Percentiles rank a stretch among this genome's conserved stretches.
Evolutionary conservation across 768 basidiomycete genomes (phyloP).

Genomic region (Austroboletus eburneus): DNA sequence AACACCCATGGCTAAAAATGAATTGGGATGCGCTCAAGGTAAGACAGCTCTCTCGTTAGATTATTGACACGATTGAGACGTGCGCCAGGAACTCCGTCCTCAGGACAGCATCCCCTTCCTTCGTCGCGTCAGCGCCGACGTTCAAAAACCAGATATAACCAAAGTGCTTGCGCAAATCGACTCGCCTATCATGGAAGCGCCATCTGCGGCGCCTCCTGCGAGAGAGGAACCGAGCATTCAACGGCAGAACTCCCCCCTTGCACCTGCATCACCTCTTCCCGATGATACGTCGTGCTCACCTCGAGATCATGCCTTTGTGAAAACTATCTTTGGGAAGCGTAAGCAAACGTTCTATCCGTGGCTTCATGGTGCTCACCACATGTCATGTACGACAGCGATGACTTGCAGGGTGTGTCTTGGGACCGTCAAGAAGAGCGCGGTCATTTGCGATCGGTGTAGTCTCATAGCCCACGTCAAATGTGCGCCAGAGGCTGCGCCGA

Average conservation of each 20-base stretch:
- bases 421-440: constrained; percentile 79
- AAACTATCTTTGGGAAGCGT: constrained; percentile 93
- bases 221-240: constrained; percentile 38
- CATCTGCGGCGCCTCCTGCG: constrained; percentile 44
- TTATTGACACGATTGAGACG: background rate
- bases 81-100: constrained; percentile 67
- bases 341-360: constrained; percentile 30
- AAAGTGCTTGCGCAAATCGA: constrained; percentile 47
- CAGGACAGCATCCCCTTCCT: constrained; percentile 96
- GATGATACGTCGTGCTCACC: constrained; percentile 46
- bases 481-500: constrained; percentile 65
- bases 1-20: constrained; percentile 86
- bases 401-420: constrained; percentile 78
- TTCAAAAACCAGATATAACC: constrained; percentile 66
- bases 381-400: constrained; percentile 63
- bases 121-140: constrained; percentile 82
- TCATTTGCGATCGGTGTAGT: constrained; percentile 86
- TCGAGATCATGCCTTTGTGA: constrained; percentile 80
- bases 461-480: constrained; percentile 85
- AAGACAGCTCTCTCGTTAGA: constrained; percentile 11
- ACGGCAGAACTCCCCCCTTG: constrained; percentile 37
- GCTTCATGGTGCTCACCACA: constrained; percentile 6
- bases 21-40: constrained; percentile 82
- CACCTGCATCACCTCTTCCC: constrained; percentile 27
- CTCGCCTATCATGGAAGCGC: constrained; percentile 27